Conservation (phyloP, 768 basidiomycete genomes). For the Chalciporus piperatus region DNA sequence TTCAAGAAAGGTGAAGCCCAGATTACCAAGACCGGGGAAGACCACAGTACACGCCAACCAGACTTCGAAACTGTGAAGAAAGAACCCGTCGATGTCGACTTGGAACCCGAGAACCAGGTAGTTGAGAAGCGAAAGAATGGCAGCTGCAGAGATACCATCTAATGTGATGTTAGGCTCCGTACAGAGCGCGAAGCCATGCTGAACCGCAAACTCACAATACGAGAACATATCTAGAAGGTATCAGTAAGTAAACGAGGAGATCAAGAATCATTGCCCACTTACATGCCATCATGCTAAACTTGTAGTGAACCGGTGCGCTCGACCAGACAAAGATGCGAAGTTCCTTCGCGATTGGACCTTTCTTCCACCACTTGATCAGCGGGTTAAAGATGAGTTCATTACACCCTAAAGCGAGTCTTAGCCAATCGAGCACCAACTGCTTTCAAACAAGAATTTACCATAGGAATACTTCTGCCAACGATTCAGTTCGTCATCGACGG, state of each 20-base stretch:
- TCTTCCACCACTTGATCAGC: slow-evolving; percentile 68
- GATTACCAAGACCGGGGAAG: slow-evolving; percentile 69
- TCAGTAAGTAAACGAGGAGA: neutral
- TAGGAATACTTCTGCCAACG: slow-evolving; percentile 91
- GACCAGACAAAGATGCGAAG: slow-evolving; percentile 78
- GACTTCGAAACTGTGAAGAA: slow-evolving; percentile 77
- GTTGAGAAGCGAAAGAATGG: slow-evolving; percentile 68
- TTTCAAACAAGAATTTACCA: slow-evolving; percentile 43
- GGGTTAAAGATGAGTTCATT: slow-evolving; percentile 82
- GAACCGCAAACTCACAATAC: slow-evolving; percentile 38
- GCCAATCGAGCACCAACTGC: slow-evolving; percentile 13
- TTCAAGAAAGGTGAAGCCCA: slow-evolving; percentile 73
- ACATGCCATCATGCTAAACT: slow-evolving; percentile 62
- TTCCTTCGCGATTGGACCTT: slow-evolving; percentile 82
- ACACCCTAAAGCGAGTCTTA: slow-evolving; percentile 26
- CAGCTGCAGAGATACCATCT: slow-evolving; percentile 62
- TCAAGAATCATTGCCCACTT: slow-evolving; percentile 11
- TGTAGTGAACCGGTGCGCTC: slow-evolving; percentile 74
- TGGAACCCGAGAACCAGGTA: slow-evolving; percentile 74
- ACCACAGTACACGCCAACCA: slow-evolving; percentile 76
- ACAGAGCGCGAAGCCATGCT: neutral
- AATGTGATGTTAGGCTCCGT: neutral
- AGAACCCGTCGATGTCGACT: slow-evolving; percentile 68
- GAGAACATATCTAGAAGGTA: slow-evolving; percentile 44
- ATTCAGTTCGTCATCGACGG: slow-evolving; percentile 88